Evolutionary conservation across 1,139 yeast species (phyloP), one percentile per base, ranked within the genome.

Genomic region (Kurtzmaniella quercitrusa): DNA sequence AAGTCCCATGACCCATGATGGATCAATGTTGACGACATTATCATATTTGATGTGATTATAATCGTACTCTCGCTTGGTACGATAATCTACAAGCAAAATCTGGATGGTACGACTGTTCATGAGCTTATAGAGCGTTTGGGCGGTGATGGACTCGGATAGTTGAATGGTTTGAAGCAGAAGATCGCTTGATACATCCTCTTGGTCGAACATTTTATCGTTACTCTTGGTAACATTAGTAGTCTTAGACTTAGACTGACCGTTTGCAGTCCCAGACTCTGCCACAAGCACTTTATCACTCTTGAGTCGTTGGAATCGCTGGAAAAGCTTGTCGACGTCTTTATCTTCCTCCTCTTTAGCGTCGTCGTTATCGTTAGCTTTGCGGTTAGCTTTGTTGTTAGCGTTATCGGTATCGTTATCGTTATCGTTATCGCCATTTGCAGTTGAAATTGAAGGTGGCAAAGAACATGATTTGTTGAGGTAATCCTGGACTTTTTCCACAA

Each of bases 1-100:
- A 11, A 68, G 41, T 31, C 54, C 50, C 3, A 46, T 47, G 2
- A 68, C 54, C 5, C 80, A 68, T 3, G 78, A 65, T 0, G 96
- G 96, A 45, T 86, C 95, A 12, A 89, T 75, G 57, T 90, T 85
- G 15, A 86, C 74, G 8, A 83, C 61, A 40, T 82, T 75, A 1
- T 66, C 59, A 31, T 73, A 65, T 17, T 73, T 70, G 27, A 90
- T 78, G 57, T 85, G 95, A 34, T 77, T 75, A 42, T 68, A 69
- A 39, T 77, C 73, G 59, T 74, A 87, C 37, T 77, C 82, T 19
- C 70, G 69, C 38, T 82, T 65, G 12, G 81, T 69, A 48, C 96
- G 70, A 38, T 81, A 73, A 57, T 90, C 97, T 18, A 90, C 71
- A 19, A 86, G 50, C 36, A 86, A 65, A 12, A 80, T 50, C 6